These are phyloP conservation scores for Microbotryum scabiosae DNA, from an alignment of 1,284 basidiomycete species.

Conservation along the genomic window DNA sequence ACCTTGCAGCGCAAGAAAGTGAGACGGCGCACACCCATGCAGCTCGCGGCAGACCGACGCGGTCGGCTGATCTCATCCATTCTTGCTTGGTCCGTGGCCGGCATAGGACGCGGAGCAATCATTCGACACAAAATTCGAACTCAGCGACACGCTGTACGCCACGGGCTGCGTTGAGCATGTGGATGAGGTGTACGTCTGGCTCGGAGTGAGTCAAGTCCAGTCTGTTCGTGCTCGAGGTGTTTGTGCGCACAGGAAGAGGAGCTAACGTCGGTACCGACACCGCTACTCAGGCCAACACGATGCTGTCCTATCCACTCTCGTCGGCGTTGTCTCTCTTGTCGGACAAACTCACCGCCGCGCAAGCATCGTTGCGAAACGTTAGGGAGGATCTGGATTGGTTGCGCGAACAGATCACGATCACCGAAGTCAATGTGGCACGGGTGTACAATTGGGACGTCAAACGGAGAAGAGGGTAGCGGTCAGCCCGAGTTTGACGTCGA, in stretches of 20 bases:
- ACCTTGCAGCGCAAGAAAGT: conserved; percentile 55
- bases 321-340: conserved; percentile 68
- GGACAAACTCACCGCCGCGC: conserved; percentile 69
- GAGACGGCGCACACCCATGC: conserved; percentile 46
- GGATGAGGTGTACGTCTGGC: conserved; percentile 87
- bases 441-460: conserved; percentile 97
- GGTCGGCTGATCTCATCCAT: neutral
- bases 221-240: conserved; percentile 12
- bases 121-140: conserved; percentile 80
- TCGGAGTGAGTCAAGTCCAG: conserved; percentile 61
- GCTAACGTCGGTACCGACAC: neutral
- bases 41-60: too few relatives aligned
- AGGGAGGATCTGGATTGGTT: conserved; percentile 88
- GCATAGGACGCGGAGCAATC: conserved; percentile 46
- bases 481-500: conserved; percentile 38
- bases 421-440: conserved; percentile 95
- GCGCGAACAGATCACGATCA: conserved; percentile 89
- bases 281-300: conserved; percentile 74
- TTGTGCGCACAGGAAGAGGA: conserved; percentile 3
- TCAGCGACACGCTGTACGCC: conserved; percentile 90
- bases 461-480: conserved; percentile 62
- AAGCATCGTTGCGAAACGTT: conserved; percentile 58
- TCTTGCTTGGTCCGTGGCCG: neutral
- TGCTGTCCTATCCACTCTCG: conserved; percentile 86
- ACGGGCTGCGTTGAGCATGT: conserved; percentile 80